Evolutionary conservation across 768 basidiomycete genomes (phyloP).

Genomic region (Hypholoma sublateritium): DNA sequence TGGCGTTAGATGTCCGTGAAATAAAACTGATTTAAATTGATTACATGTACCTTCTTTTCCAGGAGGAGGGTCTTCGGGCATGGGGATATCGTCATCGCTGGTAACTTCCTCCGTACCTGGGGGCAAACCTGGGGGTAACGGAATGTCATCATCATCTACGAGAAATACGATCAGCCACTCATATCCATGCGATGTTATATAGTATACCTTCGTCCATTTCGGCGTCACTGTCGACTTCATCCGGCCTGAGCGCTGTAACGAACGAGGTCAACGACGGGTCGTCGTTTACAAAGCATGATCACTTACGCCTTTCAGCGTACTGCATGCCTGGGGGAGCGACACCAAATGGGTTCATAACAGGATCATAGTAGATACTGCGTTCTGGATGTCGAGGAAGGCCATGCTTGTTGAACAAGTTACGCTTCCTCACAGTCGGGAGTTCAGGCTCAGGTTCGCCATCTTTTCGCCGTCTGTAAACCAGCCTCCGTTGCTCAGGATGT

Average conservation of each 20-base stretch:
- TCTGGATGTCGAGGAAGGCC: slow-evolving; percentile 91
- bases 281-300: not conserved
- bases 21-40: not conserved
- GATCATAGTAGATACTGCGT: slow-evolving; percentile 89
- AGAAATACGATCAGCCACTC: slow-evolving; percentile 3
- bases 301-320: slow-evolving; percentile 83
- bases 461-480: slow-evolving; percentile 69
- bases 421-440: slow-evolving; percentile 46
- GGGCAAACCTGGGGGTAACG: slow-evolving; percentile 65
- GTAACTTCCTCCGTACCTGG: slow-evolving; percentile 51
- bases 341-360: slow-evolving; percentile 90
- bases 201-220: slow-evolving; percentile 46
- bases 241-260: slow-evolving; percentile 53
- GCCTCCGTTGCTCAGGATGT: slow-evolving; percentile 88
- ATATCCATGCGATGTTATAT: not conserved
- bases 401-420: slow-evolving; percentile 77
- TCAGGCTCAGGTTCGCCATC: slow-evolving; percentile 43
- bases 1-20: not conserved
- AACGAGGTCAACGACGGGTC: not conserved
- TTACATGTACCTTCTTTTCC: slow-evolving; percentile 23
- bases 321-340: slow-evolving; percentile 97
- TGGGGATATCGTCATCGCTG: slow-evolving; percentile 83
- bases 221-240: slow-evolving; percentile 64
- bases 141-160: slow-evolving; percentile 58
- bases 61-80: slow-evolving; percentile 84